These are phyloP conservation scores for Sanghuangporus sanghuang DNA, from an alignment of 1,284 basidiomycete species.

Conservation along the genomic window DNA sequence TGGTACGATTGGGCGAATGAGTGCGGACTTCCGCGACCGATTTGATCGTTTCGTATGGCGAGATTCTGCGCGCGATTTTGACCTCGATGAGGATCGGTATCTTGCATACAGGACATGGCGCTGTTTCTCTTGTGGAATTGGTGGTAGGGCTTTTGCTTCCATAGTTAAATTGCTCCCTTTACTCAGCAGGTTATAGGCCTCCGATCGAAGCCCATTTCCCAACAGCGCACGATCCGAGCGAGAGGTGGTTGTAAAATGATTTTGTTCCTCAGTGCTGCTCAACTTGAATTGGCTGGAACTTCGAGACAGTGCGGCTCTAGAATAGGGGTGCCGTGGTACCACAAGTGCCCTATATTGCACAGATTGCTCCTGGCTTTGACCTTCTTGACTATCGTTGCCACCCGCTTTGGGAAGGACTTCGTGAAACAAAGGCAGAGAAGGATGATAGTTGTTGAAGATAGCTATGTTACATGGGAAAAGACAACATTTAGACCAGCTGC, in stretches of 20 bases:
- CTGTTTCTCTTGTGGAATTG: neutral
- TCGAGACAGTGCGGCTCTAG: neutral
- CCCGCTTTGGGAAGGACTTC: neutral
- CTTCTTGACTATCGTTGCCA: neutral
- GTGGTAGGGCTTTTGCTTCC: neutral
- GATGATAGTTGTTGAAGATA: constrained; percentile 17
- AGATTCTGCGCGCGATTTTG: neutral
- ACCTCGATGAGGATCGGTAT: neutral
- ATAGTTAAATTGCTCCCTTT: neutral
- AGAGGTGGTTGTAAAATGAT: neutral
- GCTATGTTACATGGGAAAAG: constrained; percentile 3
- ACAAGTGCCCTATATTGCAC: neutral
- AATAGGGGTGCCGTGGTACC: constrained; percentile 4
- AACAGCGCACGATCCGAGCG: neutral
- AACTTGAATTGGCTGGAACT: neutral
- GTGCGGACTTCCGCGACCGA: neutral
- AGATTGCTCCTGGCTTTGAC: neutral
- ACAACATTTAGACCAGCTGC: neutral
- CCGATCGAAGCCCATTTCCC: neutral
- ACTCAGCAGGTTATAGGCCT: neutral
- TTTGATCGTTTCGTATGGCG: neutral
- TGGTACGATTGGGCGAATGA: constrained; percentile 10
- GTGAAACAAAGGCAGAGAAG: neutral
- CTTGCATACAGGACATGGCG: neutral
- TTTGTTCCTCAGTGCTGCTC: neutral